Conservation (phyloP, 305 asterid species). For the Solanum hybrid region DNA sequence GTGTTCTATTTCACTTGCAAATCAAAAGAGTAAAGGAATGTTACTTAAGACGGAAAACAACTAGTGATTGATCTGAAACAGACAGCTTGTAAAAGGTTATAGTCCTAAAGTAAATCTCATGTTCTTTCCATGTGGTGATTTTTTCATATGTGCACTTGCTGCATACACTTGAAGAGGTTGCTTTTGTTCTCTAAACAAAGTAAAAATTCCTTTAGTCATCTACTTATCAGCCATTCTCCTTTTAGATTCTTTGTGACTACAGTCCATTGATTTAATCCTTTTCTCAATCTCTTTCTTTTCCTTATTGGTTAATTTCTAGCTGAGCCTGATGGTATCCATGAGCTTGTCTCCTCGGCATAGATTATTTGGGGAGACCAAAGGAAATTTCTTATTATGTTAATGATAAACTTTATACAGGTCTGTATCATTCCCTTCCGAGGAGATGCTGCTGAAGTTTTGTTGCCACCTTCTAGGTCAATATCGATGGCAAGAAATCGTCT, state of each 20-base stretch:
- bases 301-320: background rate
- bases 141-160: background rate
- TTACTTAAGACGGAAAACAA: background rate
- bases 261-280: background rate
- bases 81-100: background rate
- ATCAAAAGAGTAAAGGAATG: background rate
- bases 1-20: background rate
- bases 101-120: background rate
- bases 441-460: constrained; percentile 96
- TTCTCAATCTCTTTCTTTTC: background rate
- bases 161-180: background rate
- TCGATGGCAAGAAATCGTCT: constrained; percentile 98
- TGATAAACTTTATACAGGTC: background rate
- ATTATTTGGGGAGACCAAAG: background rate
- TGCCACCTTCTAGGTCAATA: constrained; percentile 98
- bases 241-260: background rate
- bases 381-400: background rate
- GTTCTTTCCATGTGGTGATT: background rate
- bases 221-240: background rate
- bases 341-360: background rate
- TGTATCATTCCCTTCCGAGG: constrained; percentile 95
- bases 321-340: background rate
- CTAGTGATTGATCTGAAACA: background rate
- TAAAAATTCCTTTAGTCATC: background rate
- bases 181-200: background rate